A percentile compares a stretch with the other conserved stretches of the same genome.
These are phyloP conservation scores for Colletotrichum chlorophyti DNA, from an alignment of 2,329 filamentous ascomycete genomes.

Conservation along the genomic window DNA sequence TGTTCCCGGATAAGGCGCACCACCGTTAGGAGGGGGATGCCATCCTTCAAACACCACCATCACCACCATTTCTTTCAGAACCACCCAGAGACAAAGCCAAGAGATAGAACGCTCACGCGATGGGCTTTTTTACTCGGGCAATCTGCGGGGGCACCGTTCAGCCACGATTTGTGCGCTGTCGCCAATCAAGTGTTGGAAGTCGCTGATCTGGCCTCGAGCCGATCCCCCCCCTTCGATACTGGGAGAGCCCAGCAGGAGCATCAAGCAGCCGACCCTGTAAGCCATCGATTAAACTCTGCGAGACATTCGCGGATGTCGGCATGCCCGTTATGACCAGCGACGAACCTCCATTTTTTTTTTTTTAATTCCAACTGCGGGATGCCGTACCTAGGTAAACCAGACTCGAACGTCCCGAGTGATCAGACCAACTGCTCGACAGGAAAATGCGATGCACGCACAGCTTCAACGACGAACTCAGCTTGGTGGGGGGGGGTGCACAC, in stretches of 20 bases:
- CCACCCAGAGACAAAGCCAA: conserved; percentile 19
- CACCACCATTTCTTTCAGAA: not conserved
- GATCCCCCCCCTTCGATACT: not conserved
- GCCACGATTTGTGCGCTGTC: conserved; percentile 15
- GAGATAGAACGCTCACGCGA: conserved; percentile 19
- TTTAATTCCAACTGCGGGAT: too few relatives aligned
- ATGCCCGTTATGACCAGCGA: conserved; percentile 8
- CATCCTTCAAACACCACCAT: not conserved
- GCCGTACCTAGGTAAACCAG: too few relatives aligned
- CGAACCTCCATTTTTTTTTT: too few relatives aligned
- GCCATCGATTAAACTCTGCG: too few relatives aligned
- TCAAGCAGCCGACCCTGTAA: too few relatives aligned
- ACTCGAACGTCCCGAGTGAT: too few relatives aligned
- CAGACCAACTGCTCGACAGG: too few relatives aligned
- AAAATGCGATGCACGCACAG: too few relatives aligned
- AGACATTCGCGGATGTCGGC: not conserved
- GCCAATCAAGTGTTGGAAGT: too few relatives aligned
- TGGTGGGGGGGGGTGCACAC: too few relatives aligned
- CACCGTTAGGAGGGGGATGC: not conserved
- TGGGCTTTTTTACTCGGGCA: conserved; percentile 15
- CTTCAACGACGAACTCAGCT: too few relatives aligned
- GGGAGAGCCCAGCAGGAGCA: conserved; percentile 13
- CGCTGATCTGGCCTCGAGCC: too few relatives aligned
- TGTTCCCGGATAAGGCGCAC: conserved; percentile 12
- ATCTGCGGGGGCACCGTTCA: conserved; percentile 22